Conservation (phyloP, 192 early-diverging fungal species). For the Coemansia asiatica region DNA sequence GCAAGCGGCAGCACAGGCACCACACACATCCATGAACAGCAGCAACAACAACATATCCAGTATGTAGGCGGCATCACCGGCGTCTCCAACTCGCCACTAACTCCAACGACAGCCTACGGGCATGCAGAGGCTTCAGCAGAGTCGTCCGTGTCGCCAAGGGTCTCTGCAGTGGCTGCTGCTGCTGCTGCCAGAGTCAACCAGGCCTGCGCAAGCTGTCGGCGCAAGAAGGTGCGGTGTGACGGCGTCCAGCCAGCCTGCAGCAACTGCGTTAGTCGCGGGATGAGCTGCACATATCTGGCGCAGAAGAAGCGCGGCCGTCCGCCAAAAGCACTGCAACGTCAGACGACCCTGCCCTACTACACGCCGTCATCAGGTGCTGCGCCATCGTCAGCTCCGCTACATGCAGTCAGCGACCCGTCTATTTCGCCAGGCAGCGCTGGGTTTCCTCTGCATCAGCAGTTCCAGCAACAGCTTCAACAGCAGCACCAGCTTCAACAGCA, state of each 20-base stretch:
- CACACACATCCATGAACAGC: not conserved
- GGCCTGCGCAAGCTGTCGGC: constrained; percentile 56
- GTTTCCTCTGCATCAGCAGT: constrained; percentile 4
- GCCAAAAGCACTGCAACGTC: constrained; percentile 32
- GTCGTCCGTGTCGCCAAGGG: constrained; percentile 15
- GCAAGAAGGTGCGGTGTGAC: constrained; percentile 59
- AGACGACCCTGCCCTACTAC: constrained; percentile 19
- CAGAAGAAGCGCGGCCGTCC: constrained; percentile 55
- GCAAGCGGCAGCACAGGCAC: not conserved
- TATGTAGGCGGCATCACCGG: not conserved
- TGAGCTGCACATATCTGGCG: constrained; percentile 44
- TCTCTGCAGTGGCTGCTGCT: constrained; percentile 7
- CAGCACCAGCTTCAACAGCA: not conserved
- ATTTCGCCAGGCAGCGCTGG: not conserved
- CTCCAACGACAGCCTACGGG: not conserved
- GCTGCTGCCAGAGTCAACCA: constrained; percentile 34
- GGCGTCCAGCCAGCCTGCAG: constrained; percentile 53
- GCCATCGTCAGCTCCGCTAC: not conserved
- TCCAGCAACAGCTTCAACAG: not conserved
- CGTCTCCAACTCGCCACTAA: constrained; percentile 2
- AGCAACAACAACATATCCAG: constrained; percentile 9
- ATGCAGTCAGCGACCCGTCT: not conserved
- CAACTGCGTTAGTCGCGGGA: constrained; percentile 49
- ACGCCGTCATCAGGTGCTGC: constrained; percentile 1
- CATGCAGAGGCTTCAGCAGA: constrained; percentile 1